A percentile compares a stretch with the other conserved stretches of the same genome.
These are phyloP conservation scores for Claviceps monticola DNA, from an alignment of 2,329 filamentous ascomycete species.

Conservation along the genomic window DNA sequence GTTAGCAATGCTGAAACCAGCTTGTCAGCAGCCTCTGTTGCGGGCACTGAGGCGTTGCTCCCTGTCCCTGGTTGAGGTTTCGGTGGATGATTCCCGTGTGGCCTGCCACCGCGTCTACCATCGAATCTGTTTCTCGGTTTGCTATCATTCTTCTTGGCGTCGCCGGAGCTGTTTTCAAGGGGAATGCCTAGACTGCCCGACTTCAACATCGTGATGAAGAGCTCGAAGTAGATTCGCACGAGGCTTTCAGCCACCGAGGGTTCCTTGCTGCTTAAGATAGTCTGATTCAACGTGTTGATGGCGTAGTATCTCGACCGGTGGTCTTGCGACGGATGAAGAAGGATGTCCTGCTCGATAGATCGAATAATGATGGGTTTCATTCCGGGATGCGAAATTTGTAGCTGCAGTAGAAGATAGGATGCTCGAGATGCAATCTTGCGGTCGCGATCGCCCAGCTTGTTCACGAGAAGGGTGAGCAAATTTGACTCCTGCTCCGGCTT, in stretches of 20 bases:
- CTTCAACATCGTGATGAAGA: slow-evolving; percentile 76
- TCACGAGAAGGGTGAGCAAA: slow-evolving; percentile 76
- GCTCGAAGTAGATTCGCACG: slow-evolving; percentile 79
- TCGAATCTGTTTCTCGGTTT: slow-evolving; percentile 15
- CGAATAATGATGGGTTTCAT: slow-evolving; percentile 88
- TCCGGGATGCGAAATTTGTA: slow-evolving; percentile 74
- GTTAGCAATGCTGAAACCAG: slow-evolving; percentile 82
- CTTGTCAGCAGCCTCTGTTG: slow-evolving; percentile 64
- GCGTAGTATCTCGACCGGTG: slow-evolving; percentile 88
- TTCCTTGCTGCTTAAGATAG: slow-evolving; percentile 75
- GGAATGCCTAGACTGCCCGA: slow-evolving; percentile 25
- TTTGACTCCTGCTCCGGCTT: slow-evolving; percentile 98
- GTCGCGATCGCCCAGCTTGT: slow-evolving; percentile 90
- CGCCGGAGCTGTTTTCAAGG: slow-evolving; percentile 31
- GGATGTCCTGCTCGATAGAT: slow-evolving; percentile 72
- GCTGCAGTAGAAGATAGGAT: slow-evolving; percentile 84
- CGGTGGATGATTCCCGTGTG: background rate
- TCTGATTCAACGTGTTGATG: slow-evolving; percentile 94
- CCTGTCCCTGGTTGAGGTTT: slow-evolving; percentile 2
- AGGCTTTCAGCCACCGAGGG: slow-evolving; percentile 67
- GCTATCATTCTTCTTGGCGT: slow-evolving; percentile 5
- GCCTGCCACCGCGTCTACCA: slow-evolving; percentile 10
- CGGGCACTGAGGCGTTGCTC: slow-evolving; percentile 34
- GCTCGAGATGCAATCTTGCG: slow-evolving; percentile 91
- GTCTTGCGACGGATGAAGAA: slow-evolving; percentile 78